Conservation (phyloP, 2,329 filamentous ascomycete genomes). For the Epichloe typhina region DNA sequence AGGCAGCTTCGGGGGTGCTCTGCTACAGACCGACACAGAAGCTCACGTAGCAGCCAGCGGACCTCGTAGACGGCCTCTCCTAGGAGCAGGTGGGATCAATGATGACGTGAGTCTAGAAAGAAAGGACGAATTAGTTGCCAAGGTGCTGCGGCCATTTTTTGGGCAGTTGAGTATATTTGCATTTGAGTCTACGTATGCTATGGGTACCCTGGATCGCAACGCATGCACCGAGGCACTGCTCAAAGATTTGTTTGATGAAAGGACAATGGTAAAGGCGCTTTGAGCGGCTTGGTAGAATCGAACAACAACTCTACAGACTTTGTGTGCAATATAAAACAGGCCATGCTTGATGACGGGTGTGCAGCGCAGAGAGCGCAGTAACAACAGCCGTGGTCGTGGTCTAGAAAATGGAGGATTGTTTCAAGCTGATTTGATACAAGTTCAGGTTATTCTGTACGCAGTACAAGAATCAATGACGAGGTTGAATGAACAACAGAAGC, state of each 20-base stretch:
- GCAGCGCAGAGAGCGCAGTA: no score
- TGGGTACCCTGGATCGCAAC: slow-evolving; percentile 55
- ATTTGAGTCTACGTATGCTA: slow-evolving; percentile 86
- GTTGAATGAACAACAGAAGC: no score
- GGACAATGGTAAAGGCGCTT: slow-evolving; percentile 48
- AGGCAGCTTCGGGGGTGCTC: slow-evolving; percentile 28
- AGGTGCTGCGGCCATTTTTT: slow-evolving; percentile 77
- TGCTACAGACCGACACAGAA: slow-evolving; percentile 22
- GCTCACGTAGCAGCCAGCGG: slow-evolving; percentile 23
- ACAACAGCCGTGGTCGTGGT: no score
- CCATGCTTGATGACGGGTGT: no score
- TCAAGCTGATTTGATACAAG: no score
- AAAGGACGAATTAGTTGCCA: slow-evolving; percentile 57
- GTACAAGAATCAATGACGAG: no score
- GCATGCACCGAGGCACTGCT: slow-evolving; percentile 51
- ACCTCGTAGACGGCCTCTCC: slow-evolving; percentile 32
- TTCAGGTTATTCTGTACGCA: no score
- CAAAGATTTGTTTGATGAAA: slow-evolving; percentile 69
- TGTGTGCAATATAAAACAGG: no score
- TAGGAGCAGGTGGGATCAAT: slow-evolving; percentile 39
- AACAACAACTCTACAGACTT: no score
- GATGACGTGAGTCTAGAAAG: slow-evolving; percentile 45
- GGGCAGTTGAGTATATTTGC: slow-evolving; percentile 82
- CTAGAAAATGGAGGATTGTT: no score
- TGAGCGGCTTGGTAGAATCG: slow-evolving; percentile 15